Conservation (phyloP, 2,329 filamentous ascomycete species). For the Diaporthe velutina region DNA sequence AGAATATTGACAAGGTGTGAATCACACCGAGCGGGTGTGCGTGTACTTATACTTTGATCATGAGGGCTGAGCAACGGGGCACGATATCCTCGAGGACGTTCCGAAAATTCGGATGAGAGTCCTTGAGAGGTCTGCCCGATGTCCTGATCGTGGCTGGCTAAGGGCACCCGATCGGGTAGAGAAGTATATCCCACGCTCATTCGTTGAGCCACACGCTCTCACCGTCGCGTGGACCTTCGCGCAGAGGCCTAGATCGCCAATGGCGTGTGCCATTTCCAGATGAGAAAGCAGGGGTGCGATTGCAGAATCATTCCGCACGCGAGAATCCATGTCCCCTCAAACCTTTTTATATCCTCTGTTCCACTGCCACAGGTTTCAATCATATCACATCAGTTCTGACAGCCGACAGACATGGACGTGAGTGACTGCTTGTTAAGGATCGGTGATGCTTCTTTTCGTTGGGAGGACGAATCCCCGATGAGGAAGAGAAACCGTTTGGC, state of each 20-base stretch:
- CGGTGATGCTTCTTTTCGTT: neutral
- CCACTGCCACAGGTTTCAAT: neutral
- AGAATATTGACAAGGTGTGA: neutral
- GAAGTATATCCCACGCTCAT: neutral
- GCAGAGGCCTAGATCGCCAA: neutral
- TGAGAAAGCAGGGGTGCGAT: neutral
- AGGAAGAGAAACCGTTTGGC: constrained; percentile 25
- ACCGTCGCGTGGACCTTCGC: neutral
- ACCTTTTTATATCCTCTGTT: neutral
- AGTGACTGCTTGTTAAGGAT: neutral
- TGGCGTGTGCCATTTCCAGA: neutral
- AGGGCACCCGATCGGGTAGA: neutral
- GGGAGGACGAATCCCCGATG: constrained; percentile 14
- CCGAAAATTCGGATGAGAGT: neutral
- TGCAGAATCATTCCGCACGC: neutral
- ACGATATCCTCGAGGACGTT: neutral
- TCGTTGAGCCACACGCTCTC: neutral
- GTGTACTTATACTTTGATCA: neutral
- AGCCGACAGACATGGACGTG: neutral
- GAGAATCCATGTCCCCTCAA: too few species aligned
- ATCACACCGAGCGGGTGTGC: neutral
- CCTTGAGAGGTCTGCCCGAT: neutral
- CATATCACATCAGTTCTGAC: neutral
- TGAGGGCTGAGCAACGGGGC: neutral
- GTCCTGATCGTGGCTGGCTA: neutral